A percentile compares a stretch with the other conserved stretches of the same genome.
Evolutionary conservation across 345 rosid species (phyloP).

Genomic region (Toxicodendron radicans): DNA sequence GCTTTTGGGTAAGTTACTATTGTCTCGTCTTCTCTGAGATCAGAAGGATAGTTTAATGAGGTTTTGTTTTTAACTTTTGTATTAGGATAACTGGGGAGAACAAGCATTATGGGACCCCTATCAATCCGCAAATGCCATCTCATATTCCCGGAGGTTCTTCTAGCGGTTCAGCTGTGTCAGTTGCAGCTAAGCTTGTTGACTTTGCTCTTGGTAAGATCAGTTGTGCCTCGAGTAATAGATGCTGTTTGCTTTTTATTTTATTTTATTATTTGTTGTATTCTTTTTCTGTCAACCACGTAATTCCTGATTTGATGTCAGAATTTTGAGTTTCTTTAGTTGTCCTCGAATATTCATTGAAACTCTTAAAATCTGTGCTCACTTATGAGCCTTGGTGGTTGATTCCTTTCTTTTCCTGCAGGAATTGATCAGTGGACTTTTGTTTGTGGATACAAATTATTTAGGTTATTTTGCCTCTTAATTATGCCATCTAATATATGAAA

Average conservation of each 20-base stretch:
- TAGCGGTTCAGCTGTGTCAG: conserved; percentile 96
- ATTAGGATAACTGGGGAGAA: conserved; percentile 78
- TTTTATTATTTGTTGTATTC: no score
- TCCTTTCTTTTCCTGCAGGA: neutral
- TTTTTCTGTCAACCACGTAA: neutral
- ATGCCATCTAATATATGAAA: conserved; percentile 10
- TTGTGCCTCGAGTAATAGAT: conserved; percentile 12
- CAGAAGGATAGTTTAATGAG: neutral
- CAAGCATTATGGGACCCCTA: conserved; percentile 80
- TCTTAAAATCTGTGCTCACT: neutral
- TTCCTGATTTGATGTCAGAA: neutral
- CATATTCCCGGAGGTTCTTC: conserved; percentile 89
- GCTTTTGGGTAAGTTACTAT: conserved; percentile 57
- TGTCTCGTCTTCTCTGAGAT: neutral
- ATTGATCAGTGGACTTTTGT: neutral
- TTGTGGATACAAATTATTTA: neutral
- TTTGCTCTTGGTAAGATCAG: conserved; percentile 70
- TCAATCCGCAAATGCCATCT: conserved; percentile 63
- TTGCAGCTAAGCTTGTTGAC: conserved; percentile 80
- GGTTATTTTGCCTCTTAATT: neutral
- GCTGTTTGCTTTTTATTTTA: neutral
- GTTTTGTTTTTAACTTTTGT: conserved; percentile 16
- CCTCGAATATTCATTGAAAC: no score
- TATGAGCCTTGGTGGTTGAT: neutral
- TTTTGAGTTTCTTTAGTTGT: neutral